Conservation (phyloP, 225 moss, liverwort and hornwort species). For the Marchantia polymorpha region DNA sequence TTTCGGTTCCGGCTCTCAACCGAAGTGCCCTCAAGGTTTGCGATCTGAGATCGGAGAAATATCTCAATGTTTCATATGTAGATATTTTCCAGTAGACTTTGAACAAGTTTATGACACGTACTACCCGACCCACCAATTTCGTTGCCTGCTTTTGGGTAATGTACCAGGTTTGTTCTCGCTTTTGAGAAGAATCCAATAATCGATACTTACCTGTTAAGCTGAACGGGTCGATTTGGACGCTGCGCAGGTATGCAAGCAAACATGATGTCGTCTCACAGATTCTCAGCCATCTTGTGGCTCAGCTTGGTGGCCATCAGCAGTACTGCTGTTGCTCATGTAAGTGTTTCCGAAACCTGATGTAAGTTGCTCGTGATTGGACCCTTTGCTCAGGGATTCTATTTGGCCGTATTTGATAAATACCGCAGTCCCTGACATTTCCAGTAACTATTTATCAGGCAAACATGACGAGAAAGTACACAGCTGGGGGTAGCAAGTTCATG, state of each 20-base stretch:
- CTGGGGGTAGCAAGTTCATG: not conserved
- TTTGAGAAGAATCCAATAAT: not conserved
- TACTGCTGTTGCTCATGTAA: slow-evolving; percentile 8
- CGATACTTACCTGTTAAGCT: not conserved
- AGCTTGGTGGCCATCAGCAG: slow-evolving; percentile 6
- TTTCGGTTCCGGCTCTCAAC: not conserved
- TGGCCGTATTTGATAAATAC: not conserved
- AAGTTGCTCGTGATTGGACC: not conserved
- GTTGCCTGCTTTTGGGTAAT: not conserved
- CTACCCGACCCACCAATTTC: not conserved
- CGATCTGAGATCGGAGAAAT: not conserved
- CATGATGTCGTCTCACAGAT: not conserved
- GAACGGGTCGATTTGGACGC: not conserved
- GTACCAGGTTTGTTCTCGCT: not conserved
- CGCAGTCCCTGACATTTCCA: too few relatives aligned
- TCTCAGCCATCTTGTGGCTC: not conserved
- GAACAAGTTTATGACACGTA: too few relatives aligned
- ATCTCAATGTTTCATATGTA: too few relatives aligned
- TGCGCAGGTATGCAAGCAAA: not conserved
- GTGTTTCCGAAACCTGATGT: not conserved
- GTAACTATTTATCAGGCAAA: too few relatives aligned
- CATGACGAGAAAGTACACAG: not conserved
- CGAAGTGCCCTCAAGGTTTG: not conserved
- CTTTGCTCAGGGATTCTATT: not conserved
- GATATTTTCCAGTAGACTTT: too few relatives aligned